phyloP scores from a whole-genome alignment of 495 filamentous ascomycete species.

The Penicillium soppii region DNA sequence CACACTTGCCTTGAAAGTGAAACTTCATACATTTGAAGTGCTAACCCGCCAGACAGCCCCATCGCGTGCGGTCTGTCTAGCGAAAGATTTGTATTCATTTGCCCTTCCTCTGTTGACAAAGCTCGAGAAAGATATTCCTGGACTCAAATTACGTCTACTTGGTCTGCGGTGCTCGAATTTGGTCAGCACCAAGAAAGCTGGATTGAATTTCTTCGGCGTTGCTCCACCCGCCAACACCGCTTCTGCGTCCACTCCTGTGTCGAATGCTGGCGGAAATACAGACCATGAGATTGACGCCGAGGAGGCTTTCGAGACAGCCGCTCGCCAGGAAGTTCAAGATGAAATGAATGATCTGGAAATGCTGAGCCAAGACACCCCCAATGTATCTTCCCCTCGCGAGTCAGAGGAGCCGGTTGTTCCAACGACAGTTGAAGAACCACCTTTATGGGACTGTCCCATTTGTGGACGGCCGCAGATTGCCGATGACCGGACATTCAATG shows the following conservation, averaged over 20 bases:
- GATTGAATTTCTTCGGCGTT: conserved; percentile 77
- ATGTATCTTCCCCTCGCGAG: conserved; percentile 2
- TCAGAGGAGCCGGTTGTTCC: not conserved
- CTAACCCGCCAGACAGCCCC: conserved; percentile 76
- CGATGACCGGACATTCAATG: conserved; percentile 80
- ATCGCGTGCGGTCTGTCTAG: conserved; percentile 65
- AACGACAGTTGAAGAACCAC: conserved; percentile 20
- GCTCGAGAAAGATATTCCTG: conserved; percentile 80
- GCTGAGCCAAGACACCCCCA: conserved; percentile 58
- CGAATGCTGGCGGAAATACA: conserved; percentile 3
- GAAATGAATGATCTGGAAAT: conserved; percentile 63
- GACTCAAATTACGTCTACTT: conserved; percentile 81
- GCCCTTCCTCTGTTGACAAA: conserved; percentile 81
- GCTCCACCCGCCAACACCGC: conserved; percentile 19
- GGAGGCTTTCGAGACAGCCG: conserved; percentile 65
- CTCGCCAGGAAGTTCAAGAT: conserved; percentile 61
- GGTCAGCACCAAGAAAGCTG: conserved; percentile 76
- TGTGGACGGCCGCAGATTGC: conserved; percentile 71
- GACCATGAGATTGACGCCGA: conserved; percentile 71
- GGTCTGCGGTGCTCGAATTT: conserved; percentile 86
- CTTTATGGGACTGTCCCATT: conserved; percentile 85
- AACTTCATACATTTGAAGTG: conserved; percentile 92
- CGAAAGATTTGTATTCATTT: conserved; percentile 82
- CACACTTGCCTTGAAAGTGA: conserved; percentile 88
- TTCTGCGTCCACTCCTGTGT: not conserved